Percentiles rank a stretch among this genome's conserved stretches.
These are phyloP conservation scores for Didymellaceae sp. DNA, from an alignment of 2,329 filamentous ascomycete genomes.

Conservation along the genomic window DNA sequence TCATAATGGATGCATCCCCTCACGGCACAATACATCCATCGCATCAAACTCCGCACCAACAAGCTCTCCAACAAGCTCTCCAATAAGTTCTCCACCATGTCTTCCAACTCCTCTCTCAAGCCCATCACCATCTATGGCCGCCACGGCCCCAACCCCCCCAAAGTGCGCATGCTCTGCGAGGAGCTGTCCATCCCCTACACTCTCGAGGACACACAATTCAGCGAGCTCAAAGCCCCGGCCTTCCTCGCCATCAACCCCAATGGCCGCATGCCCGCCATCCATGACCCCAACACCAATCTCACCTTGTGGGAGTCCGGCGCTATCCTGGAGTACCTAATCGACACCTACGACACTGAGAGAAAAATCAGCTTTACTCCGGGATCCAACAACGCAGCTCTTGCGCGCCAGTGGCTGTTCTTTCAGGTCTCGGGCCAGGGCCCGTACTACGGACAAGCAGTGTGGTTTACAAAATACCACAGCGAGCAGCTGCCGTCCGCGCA, in stretches of 20 bases:
- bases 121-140: conserved; percentile 34
- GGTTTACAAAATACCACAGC: conserved; percentile 47
- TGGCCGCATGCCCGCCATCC: conserved; percentile 52
- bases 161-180: conserved; percentile 55
- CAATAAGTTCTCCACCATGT: conserved; percentile 15
- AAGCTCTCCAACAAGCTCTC: neutral
- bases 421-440: conserved; percentile 55
- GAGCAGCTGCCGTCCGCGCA: conserved; percentile 56
- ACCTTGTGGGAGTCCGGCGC: conserved; percentile 56
- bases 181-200: conserved; percentile 54
- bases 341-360: conserved; percentile 52
- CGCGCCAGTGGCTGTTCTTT: conserved; percentile 55
- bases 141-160: conserved; percentile 50
- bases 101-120: conserved; percentile 19
- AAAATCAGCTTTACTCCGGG: conserved; percentile 46
- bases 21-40: too few species aligned
- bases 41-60: neutral
- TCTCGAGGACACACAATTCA: conserved; percentile 43
- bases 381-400: conserved; percentile 47
- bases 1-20: too few species aligned
- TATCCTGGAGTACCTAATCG: conserved; percentile 54
- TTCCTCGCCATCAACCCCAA: conserved; percentile 53
- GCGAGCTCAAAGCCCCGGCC: conserved; percentile 50
- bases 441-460: conserved; percentile 50
- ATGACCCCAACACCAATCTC: conserved; percentile 54